Evolutionary conservation across 176 grass and related monocot species (phyloP).

Genomic region (Aegilops speltoides): DNA sequence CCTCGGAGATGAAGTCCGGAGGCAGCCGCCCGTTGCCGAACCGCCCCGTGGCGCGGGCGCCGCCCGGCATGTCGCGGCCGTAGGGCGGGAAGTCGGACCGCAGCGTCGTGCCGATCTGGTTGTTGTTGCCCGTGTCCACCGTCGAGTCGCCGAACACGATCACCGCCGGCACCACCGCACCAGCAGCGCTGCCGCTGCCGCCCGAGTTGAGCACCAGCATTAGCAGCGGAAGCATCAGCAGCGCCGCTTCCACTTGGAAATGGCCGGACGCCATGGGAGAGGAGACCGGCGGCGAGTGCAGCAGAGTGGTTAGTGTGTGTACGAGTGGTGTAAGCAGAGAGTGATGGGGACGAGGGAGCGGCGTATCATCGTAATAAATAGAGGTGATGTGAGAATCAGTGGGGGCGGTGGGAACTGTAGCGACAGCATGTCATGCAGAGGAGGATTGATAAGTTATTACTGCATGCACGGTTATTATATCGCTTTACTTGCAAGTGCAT

Average conservation of each 20-base stretch:
- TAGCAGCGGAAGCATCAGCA: neutral
- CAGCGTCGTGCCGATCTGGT: constrained; percentile 43
- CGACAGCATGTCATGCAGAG: neutral
- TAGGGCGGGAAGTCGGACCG: constrained; percentile 65
- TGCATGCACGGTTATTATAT: neutral
- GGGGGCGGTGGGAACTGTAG: neutral
- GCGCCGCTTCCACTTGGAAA: neutral
- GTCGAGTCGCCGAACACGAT: constrained; percentile 97
- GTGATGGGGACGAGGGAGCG: neutral
- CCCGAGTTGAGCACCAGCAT: neutral
- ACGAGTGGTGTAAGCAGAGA: neutral
- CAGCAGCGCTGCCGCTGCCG: neutral
- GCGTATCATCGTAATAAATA: constrained; percentile 5
- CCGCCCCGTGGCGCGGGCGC: constrained; percentile 54
- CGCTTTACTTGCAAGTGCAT: too few species aligned
- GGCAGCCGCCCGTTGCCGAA: constrained; percentile 80
- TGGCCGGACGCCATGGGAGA: constrained; percentile 10
- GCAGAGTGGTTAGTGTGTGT: neutral
- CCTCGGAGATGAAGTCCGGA: constrained; percentile 78
- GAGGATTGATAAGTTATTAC: neutral
- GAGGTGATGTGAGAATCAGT: neutral
- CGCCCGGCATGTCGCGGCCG: constrained; percentile 57
- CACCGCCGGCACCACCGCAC: constrained; percentile 49
- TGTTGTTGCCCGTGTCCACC: constrained; percentile 94
- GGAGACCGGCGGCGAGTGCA: neutral